These are phyloP conservation scores for Neckera pumila DNA, from an alignment of 225 moss, liverwort and hornwort species.

Conservation along the genomic window DNA sequence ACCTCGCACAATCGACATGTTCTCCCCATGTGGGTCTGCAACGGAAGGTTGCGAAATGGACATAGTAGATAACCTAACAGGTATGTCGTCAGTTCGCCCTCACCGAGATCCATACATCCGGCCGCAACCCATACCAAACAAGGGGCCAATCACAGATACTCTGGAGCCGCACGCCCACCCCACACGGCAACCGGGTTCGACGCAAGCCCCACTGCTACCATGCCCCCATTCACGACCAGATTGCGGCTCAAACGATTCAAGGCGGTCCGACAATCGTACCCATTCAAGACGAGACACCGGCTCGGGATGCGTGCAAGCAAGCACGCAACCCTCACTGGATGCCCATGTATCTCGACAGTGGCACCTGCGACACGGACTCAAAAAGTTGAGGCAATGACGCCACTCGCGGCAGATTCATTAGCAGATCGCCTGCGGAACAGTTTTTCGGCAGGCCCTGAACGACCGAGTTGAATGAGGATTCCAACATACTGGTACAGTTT, in stretches of 20 bases:
- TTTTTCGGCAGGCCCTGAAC: constrained; percentile 52
- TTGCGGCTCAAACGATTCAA: background rate
- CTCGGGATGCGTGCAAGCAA: background rate
- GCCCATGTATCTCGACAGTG: constrained; percentile 41
- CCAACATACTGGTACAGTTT: constrained; percentile 41
- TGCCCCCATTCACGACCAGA: background rate
- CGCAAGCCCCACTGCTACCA: background rate
- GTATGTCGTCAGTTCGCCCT: background rate
- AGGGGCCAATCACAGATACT: background rate
- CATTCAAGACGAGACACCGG: constrained; percentile 2
- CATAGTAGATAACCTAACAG: background rate
- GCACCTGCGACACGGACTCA: constrained; percentile 60
- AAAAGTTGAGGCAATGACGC: constrained; percentile 81
- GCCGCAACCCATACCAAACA: background rate
- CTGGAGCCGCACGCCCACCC: background rate
- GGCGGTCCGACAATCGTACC: background rate
- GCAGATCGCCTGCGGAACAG: constrained; percentile 69
- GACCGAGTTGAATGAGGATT: constrained; percentile 52
- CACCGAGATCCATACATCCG: background rate
- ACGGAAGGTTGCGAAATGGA: background rate
- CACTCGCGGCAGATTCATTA: constrained; percentile 81
- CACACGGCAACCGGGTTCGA: background rate
- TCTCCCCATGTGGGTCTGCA: background rate
- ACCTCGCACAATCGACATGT: background rate
- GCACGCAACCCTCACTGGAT: constrained; percentile 33